A percentile compares a stretch with the other conserved stretches of the same genome.
Conservation (phyloP, 148 eudicot species). For the Fagopyrum esculentum region DNA sequence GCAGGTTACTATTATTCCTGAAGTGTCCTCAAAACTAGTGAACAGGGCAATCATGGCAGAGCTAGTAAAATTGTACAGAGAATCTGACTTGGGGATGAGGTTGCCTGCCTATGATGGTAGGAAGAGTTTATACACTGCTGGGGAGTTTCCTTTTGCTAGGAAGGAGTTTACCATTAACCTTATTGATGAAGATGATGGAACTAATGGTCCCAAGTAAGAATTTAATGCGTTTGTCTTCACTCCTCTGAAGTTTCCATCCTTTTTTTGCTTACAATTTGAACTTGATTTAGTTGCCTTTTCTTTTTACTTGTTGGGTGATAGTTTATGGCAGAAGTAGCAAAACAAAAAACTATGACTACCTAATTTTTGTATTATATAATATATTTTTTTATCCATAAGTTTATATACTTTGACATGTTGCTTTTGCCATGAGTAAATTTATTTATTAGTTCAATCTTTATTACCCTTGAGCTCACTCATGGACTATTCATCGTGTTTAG, state of each 20-base stretch:
- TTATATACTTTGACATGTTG: background rate
- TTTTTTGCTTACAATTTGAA: background rate
- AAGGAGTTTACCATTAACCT: conserved; percentile 55
- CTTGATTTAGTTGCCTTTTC: background rate
- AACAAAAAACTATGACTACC: background rate
- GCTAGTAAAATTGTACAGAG: conserved; percentile 54
- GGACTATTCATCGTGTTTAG: conserved; percentile 18
- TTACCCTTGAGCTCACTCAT: background rate
- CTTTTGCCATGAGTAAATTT: background rate
- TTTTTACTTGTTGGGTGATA: conserved; percentile 2
- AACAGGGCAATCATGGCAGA: conserved; percentile 63
- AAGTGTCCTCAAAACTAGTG: conserved; percentile 48
- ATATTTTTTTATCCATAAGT: background rate
- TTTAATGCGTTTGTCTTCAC: conserved; percentile 14
- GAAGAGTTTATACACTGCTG: conserved; percentile 65
- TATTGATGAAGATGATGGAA: conserved; percentile 43
- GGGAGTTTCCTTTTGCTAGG: conserved; percentile 55
- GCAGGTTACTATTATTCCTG: conserved; percentile 64
- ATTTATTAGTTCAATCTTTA: background rate
- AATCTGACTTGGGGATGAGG: conserved; percentile 65
- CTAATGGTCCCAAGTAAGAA: conserved; percentile 54
- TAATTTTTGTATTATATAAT: background rate
- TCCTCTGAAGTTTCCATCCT: conserved; percentile 5
- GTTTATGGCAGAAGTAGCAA: background rate
- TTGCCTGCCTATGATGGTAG: conserved; percentile 77